Percentiles rank a stretch among this genome's conserved stretches.
Conservation (phyloP, 2,329 filamentous ascomycete species). For the Colletotrichum phormii region DNA sequence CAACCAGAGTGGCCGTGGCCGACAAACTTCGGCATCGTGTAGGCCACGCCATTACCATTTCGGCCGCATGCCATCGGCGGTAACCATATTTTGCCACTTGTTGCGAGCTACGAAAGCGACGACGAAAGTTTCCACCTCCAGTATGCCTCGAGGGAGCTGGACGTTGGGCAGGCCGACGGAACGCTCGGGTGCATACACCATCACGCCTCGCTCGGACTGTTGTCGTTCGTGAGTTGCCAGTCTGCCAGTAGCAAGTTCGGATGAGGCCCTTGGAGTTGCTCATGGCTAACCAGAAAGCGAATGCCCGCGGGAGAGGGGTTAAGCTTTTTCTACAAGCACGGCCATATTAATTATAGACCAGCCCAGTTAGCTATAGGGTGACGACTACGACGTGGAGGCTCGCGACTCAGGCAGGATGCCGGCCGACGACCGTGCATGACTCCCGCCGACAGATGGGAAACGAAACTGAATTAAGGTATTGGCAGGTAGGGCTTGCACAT, state of each 20-base stretch:
- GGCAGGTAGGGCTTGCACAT: background rate
- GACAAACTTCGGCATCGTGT: background rate
- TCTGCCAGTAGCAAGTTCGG: conserved; percentile 25
- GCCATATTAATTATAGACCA: background rate
- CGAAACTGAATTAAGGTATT: background rate
- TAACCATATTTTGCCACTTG: background rate
- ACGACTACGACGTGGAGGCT: background rate
- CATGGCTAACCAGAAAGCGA: background rate
- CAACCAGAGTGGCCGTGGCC: background rate
- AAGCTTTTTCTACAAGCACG: conserved; percentile 9
- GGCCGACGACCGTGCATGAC: background rate
- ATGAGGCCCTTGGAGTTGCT: conserved; percentile 4
- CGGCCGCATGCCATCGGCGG: background rate
- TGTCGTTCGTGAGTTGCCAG: background rate
- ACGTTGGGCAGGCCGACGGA: background rate
- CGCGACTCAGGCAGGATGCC: conserved; percentile 14
- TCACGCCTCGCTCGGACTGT: conserved; percentile 4
- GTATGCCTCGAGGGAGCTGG: background rate
- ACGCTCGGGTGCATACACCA: background rate
- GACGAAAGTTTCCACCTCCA: conserved; percentile 1
- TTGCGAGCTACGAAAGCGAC: conserved; percentile 8
- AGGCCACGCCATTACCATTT: background rate
- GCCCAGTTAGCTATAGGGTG: background rate
- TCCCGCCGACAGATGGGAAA: conserved; percentile 3
- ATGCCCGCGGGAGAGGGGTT: background rate